These are phyloP conservation scores for Suhomyces sp. DNA, from an alignment of 805 yeast genomes.

Conservation along the genomic window DNA sequence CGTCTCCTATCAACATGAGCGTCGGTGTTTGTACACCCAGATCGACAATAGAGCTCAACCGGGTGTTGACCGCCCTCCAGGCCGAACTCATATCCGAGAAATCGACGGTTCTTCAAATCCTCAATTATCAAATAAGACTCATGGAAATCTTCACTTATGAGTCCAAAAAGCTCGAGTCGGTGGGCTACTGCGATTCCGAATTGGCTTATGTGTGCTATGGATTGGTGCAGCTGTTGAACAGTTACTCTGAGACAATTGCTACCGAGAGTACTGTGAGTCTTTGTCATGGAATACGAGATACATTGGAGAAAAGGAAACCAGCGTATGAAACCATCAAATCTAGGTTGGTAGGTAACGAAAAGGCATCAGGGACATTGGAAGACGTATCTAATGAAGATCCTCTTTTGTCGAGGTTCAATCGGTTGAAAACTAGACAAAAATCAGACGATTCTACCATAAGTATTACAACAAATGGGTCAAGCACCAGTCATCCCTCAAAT, in stretches of 20 bases:
- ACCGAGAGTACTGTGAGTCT: constrained; percentile 17
- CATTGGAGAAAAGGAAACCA: constrained; percentile 16
- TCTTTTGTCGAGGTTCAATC: constrained; percentile 25
- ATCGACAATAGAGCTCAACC: constrained; percentile 4
- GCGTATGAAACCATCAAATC: constrained; percentile 8
- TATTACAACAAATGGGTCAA: no score
- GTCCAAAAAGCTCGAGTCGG: constrained; percentile 21
- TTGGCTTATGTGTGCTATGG: constrained; percentile 31
- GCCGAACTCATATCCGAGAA: no score
- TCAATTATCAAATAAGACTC: constrained; percentile 29
- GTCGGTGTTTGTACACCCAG: background rate
- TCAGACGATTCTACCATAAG: no score
- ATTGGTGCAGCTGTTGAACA: constrained; percentile 14
- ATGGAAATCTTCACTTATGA: constrained; percentile 38
- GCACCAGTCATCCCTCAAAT: background rate
- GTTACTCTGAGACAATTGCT: constrained; percentile 5
- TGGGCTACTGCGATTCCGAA: constrained; percentile 40
- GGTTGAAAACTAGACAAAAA: no score
- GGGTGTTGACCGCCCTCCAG: no score
- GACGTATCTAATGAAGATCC: constrained; percentile 16
- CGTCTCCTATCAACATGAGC: no score
- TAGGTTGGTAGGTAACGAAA: background rate
- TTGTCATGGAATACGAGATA: constrained; percentile 13
- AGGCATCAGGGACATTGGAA: background rate
- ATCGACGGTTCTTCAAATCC: constrained; percentile 16